phyloP scores from a whole-genome alignment of 768 basidiomycete species.

The Auricularia auricula-judae region DNA sequence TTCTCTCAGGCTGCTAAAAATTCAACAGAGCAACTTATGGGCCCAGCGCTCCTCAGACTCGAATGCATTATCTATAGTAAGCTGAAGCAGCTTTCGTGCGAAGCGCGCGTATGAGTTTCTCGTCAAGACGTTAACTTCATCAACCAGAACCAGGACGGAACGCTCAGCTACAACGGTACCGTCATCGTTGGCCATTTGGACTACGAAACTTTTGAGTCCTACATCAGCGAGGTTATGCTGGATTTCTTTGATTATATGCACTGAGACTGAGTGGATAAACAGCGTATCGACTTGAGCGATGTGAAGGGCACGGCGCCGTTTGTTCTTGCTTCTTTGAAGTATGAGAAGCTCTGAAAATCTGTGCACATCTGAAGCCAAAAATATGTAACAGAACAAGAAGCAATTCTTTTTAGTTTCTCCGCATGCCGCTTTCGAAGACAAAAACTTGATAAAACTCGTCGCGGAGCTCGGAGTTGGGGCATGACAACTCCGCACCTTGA shows the following conservation, averaged over 20 bases:
- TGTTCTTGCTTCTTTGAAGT: conserved; percentile 35
- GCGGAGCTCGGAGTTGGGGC: no score
- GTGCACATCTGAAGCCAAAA: not conserved
- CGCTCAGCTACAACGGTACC: conserved; percentile 35
- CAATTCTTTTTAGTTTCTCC: no score
- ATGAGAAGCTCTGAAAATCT: conserved; percentile 18
- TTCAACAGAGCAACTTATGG: no score
- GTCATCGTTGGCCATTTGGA: conserved; percentile 22
- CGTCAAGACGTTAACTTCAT: conserved; percentile 24
- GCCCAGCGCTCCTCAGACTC: no score
- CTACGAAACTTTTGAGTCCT: not conserved
- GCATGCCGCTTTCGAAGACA: no score
- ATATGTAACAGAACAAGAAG: no score
- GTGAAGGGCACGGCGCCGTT: conserved; percentile 37
- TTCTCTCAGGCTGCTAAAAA: no score
- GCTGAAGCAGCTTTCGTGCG: conserved; percentile 8
- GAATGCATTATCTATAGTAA: no score
- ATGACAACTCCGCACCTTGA: no score
- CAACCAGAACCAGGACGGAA: conserved; percentile 29
- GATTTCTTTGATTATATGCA: conserved; percentile 28
- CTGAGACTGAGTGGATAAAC: not conserved
- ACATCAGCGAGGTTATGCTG: conserved; percentile 25
- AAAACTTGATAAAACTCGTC: no score
- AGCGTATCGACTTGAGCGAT: conserved; percentile 29
- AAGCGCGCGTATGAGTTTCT: conserved; percentile 34